Conservation (phyloP, 2,329 filamentous ascomycete genomes). For the Teratosphaeria epicoccoides region DNA sequence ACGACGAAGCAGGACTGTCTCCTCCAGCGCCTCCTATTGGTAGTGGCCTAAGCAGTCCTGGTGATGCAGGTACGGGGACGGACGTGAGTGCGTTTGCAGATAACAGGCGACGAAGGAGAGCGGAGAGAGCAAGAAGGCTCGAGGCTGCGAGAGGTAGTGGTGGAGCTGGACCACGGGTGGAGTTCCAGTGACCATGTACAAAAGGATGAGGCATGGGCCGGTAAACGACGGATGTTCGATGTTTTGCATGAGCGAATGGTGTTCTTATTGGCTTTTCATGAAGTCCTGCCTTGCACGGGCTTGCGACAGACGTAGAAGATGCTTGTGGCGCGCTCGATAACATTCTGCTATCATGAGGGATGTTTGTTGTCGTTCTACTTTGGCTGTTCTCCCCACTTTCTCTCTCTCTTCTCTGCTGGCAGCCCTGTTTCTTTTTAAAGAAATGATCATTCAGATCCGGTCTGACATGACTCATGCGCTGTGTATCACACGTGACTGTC, state of each 20-base stretch:
- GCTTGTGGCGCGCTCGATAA: not conserved
- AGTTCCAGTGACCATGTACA: constrained; percentile 32
- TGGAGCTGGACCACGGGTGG: constrained; percentile 30
- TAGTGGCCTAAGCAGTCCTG: constrained; percentile 19
- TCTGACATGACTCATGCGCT: not conserved
- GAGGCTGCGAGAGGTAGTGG: constrained; percentile 26
- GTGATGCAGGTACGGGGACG: constrained; percentile 30
- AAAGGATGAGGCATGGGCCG: not conserved
- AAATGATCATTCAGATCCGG: not conserved
- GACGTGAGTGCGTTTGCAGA: constrained; percentile 40
- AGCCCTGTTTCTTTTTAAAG: no score
- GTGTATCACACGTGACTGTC: not conserved
- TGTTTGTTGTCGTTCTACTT: not conserved
- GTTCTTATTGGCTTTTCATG: not conserved
- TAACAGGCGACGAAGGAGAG: constrained; percentile 43
- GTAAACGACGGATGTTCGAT: not conserved
- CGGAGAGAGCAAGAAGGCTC: constrained; percentile 38
- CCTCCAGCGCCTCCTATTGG: constrained; percentile 7
- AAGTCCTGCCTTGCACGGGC: not conserved
- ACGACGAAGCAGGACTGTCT: constrained; percentile 4
- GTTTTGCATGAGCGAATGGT: not conserved
- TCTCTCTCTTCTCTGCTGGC: no score
- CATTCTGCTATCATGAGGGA: not conserved
- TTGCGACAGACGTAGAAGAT: not conserved
- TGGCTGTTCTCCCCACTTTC: no score